phyloP scores from a whole-genome alignment of 2,329 filamentous ascomycete genomes.

The Colletotrichum cuscutae region DNA sequence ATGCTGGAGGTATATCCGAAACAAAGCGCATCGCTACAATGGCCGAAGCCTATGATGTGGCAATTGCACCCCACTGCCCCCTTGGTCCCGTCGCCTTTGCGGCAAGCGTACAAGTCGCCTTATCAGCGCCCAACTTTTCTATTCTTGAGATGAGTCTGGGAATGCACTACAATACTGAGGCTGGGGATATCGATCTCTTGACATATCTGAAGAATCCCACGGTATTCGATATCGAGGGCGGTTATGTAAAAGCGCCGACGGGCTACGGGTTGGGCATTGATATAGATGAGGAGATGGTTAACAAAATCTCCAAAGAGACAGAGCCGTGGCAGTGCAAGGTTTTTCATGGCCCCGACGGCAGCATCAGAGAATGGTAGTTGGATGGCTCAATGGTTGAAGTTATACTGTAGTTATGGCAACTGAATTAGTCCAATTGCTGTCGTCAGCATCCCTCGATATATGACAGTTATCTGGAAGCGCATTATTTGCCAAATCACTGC shows the following conservation, averaged over 20 bases:
- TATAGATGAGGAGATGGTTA: conserved; percentile 70
- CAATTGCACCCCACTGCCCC: conserved; percentile 73
- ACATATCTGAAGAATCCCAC: conserved; percentile 68
- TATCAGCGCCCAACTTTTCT: conserved; percentile 65
- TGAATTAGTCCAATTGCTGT: no score
- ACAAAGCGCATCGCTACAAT: conserved; percentile 70
- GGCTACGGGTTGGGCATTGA: conserved; percentile 71
- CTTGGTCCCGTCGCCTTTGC: conserved; percentile 75
- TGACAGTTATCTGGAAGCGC: no score
- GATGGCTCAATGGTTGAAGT: not conserved
- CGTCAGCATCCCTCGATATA: no score
- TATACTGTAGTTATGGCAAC: not conserved
- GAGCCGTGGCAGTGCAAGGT: conserved; percentile 65
- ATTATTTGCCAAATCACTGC: no score
- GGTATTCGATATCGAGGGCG: conserved; percentile 66
- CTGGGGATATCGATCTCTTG: conserved; percentile 60
- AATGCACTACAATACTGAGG: conserved; percentile 73
- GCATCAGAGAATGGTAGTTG: conserved; percentile 67
- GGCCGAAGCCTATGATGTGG: conserved; percentile 74
- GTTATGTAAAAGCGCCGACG: conserved; percentile 64
- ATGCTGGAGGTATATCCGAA: conserved; percentile 73
- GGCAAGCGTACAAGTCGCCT: conserved; percentile 70
- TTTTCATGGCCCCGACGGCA: conserved; percentile 68
- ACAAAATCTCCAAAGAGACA: conserved; percentile 59
- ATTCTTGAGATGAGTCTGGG: conserved; percentile 78